Evolutionary conservation across 164 flowering plant genomes (phyloP).

Genomic region (Buxus sempervirens): DNA sequence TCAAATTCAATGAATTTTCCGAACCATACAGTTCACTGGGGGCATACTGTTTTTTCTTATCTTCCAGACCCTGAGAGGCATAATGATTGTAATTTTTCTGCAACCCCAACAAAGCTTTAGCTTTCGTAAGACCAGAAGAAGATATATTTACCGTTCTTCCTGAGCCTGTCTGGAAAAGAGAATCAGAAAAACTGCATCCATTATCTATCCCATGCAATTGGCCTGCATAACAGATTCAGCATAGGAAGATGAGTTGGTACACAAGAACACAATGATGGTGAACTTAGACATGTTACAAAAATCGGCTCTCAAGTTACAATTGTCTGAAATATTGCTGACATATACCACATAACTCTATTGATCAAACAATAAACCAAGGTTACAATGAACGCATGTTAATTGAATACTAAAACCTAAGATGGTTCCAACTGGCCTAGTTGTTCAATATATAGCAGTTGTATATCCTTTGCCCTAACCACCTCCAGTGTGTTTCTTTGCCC

Average conservation of each 20-base stretch:
- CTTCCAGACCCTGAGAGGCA: conserved; percentile 18
- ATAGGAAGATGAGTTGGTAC: not conserved
- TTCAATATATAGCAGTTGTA: too few species aligned
- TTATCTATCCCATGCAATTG: conserved; percentile 15
- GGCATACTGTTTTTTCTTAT: conserved; percentile 6
- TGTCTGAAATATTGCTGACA: not conserved
- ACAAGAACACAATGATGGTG: not conserved
- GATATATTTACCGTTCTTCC: conserved; percentile 66
- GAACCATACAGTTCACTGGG: conserved; percentile 13
- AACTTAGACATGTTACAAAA: not conserved
- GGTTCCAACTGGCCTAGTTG: too few species aligned
- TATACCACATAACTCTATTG: not conserved
- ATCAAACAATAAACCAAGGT: not conserved
- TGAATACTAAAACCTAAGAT: too few species aligned
- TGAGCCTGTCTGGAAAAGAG: conserved; percentile 58
- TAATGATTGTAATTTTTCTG: conserved; percentile 31
- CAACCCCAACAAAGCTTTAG: conserved; percentile 64
- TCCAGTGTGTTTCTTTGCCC: too few species aligned
- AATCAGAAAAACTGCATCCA: conserved; percentile 26
- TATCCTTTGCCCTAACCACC: too few species aligned
- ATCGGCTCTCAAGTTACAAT: not conserved
- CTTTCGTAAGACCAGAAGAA: conserved; percentile 65
- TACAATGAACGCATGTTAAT: not conserved
- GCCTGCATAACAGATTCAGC: conserved; percentile 26
- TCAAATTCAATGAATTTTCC: conserved; percentile 22